These are phyloP conservation scores for Pythium graminicola DNA, from an alignment of 352 stramenopile species.

Conservation along the genomic window DNA sequence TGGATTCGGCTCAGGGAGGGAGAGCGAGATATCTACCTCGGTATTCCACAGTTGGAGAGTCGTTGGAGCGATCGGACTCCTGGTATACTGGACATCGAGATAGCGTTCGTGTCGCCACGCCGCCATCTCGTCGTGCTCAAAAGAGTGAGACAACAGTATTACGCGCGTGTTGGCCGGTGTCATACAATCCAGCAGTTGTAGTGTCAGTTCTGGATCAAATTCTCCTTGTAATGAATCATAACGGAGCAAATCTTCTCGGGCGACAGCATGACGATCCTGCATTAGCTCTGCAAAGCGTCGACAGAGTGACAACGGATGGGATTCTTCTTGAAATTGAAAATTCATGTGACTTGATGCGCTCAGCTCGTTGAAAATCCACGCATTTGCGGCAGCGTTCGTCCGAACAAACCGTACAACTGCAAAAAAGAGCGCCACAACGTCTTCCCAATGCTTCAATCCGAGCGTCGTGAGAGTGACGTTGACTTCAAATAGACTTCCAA, in stretches of 20 bases:
- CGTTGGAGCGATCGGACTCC: constrained; percentile 26
- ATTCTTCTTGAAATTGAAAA: constrained; percentile 31
- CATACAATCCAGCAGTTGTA: constrained; percentile 33
- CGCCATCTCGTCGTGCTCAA: constrained; percentile 10
- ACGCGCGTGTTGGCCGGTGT: constrained; percentile 52
- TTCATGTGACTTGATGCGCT: constrained; percentile 23
- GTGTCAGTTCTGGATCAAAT: constrained; percentile 30
- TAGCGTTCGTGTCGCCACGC: constrained; percentile 38
- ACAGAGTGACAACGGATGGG: constrained; percentile 30
- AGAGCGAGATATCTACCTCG: background rate
- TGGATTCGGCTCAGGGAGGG: constrained; percentile 35
- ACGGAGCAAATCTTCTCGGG: constrained; percentile 40
- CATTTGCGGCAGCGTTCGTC: background rate
- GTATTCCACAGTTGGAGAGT: constrained; percentile 26
- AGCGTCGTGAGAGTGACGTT: constrained; percentile 28
- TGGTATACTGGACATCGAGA: constrained; percentile 53
- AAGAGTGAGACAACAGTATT: constrained; percentile 46
- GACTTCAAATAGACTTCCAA: constrained; percentile 37
- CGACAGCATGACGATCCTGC: constrained; percentile 35
- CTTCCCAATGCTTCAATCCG: constrained; percentile 28
- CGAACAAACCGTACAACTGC: constrained; percentile 19
- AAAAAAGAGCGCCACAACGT: constrained; percentile 28
- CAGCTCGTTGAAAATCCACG: constrained; percentile 41
- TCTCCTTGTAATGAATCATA: constrained; percentile 50
- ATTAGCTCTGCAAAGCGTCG: constrained; percentile 50